phyloP scores from a whole-genome alignment of 768 basidiomycete species.

The Pisolithus sp. region DNA sequence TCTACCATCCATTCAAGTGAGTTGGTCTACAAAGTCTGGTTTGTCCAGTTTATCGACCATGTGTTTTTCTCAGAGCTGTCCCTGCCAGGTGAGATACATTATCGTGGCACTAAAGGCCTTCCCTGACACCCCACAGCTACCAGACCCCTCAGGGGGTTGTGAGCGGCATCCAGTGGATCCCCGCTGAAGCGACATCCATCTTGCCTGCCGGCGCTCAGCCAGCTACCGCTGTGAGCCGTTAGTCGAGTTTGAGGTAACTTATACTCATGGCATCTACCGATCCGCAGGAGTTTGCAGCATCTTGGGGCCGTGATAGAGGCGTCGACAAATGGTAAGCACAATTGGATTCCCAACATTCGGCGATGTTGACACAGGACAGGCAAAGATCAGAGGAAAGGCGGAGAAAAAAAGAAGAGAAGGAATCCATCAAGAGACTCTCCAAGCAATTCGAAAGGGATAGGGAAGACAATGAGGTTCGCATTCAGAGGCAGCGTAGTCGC shows the following conservation, averaged over 20 bases:
- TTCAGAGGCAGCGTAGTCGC: conserved; percentile 46
- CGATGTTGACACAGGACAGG: conserved; percentile 30
- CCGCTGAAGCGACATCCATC: conserved; percentile 60
- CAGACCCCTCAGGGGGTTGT: conserved; percentile 64
- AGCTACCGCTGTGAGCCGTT: conserved; percentile 43
- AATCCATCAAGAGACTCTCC: conserved; percentile 32
- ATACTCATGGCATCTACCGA: not conserved
- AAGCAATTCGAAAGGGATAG: conserved; percentile 37
- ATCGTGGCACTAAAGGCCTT: not conserved
- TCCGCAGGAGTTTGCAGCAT: conserved; percentile 51
- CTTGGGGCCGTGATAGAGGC: conserved; percentile 45
- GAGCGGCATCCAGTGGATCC: conserved; percentile 57
- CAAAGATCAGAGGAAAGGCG: conserved; percentile 42
- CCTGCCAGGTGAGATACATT: conserved; percentile 53
- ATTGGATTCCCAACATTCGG: not conserved
- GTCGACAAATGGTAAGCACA: conserved; percentile 40
- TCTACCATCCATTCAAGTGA: conserved; percentile 74
- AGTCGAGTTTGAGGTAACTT: conserved; percentile 4
- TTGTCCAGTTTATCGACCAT: conserved; percentile 9
- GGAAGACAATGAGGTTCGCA: conserved; percentile 48
- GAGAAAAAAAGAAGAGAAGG: conserved; percentile 47
- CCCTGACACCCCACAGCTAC: conserved; percentile 43
- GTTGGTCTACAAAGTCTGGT: conserved; percentile 16
- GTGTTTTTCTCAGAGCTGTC: conserved; percentile 49
- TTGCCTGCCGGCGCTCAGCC: conserved; percentile 56